Conservation (phyloP, 306 rosid genomes). For the Corylus americana region DNA sequence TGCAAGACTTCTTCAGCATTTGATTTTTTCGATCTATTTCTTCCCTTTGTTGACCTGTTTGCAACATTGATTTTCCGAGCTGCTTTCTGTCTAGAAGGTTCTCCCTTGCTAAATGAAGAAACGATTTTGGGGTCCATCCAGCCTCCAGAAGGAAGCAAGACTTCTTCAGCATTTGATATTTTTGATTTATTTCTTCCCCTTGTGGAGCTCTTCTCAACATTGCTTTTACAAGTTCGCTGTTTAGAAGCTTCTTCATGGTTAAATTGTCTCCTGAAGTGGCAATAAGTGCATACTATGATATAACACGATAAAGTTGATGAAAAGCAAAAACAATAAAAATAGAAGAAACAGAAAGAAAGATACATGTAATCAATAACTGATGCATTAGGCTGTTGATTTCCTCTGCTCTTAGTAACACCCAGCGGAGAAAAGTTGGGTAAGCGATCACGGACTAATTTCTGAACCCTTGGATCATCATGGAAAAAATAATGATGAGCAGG, state of each 20-base stretch:
- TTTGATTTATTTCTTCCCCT: slow-evolving; percentile 42
- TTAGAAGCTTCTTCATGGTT: slow-evolving; percentile 55
- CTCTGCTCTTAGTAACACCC: slow-evolving; percentile 40
- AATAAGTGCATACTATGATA: slow-evolving; percentile 8
- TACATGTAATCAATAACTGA: slow-evolving; percentile 85
- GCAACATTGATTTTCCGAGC: slow-evolving; percentile 42
- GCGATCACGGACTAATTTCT: slow-evolving; percentile 56
- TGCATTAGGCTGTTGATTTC: slow-evolving; percentile 47
- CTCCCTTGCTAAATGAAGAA: slow-evolving; percentile 33
- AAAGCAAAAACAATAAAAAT: slow-evolving; percentile 3
- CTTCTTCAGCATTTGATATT: slow-evolving; percentile 28
- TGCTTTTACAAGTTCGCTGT: slow-evolving; percentile 31
- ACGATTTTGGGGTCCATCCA: slow-evolving; percentile 58
- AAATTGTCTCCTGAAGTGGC: slow-evolving; percentile 79
- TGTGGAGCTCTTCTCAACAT: slow-evolving; percentile 34
- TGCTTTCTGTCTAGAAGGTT: slow-evolving; percentile 44
- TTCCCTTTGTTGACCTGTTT: slow-evolving; percentile 43
- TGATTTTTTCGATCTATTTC: slow-evolving; percentile 32
- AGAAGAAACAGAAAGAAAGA: slow-evolving; percentile 7
- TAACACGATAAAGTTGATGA: slow-evolving; percentile 9
- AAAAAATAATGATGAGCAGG: slow-evolving; percentile 79
- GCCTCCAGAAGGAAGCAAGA: slow-evolving; percentile 45
- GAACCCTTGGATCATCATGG: slow-evolving; percentile 68
- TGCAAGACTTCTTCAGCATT: slow-evolving; percentile 31
- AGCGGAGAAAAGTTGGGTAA: slow-evolving; percentile 62